A percentile compares a stretch with the other conserved stretches of the same genome.
Conservation (phyloP, 495 filamentous ascomycete genomes). For the Talaromyces ruber region DNA sequence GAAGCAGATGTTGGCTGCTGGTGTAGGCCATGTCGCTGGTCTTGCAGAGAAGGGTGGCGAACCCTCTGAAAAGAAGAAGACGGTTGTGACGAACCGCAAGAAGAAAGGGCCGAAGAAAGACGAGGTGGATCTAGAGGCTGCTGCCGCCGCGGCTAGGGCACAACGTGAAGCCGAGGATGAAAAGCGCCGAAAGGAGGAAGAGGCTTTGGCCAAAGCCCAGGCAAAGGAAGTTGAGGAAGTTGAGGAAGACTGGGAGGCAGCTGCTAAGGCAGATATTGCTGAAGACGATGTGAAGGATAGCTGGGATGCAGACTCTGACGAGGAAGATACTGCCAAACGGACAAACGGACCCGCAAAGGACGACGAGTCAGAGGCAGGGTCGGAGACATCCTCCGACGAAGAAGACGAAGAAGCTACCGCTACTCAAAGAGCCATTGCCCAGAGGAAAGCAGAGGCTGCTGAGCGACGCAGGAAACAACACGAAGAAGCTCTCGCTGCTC, state of each 20-base stretch:
- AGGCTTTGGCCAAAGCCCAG: constrained; percentile 50
- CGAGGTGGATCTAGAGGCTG: constrained; percentile 63
- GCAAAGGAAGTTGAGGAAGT: constrained; percentile 50
- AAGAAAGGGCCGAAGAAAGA: constrained; percentile 69
- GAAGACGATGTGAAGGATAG: constrained; percentile 80
- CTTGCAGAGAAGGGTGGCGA: constrained; percentile 47
- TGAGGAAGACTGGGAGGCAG: constrained; percentile 92
- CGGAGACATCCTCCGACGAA: constrained; percentile 52
- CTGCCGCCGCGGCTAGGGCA: constrained; percentile 51
- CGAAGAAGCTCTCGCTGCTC: constrained; percentile 83
- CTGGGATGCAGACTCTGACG: constrained; percentile 84
- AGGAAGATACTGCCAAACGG: constrained; percentile 26
- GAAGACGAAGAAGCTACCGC: constrained; percentile 68
- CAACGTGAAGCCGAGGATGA: constrained; percentile 60
- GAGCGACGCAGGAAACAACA: constrained; percentile 81
- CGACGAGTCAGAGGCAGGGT: constrained; percentile 45
- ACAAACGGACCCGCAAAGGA: constrained; percentile 18
- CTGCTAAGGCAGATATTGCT: constrained; percentile 67
- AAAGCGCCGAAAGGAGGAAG: constrained; percentile 54
- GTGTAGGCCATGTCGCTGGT: constrained; percentile 67
- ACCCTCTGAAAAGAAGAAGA: constrained; percentile 58
- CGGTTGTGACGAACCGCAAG: constrained; percentile 62
- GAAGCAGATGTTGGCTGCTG: constrained; percentile 89
- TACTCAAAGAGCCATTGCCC: constrained; percentile 56
- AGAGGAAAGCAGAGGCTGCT: constrained; percentile 82